These are phyloP conservation scores for Firmiana major DNA, from an alignment of 345 rosid genomes.

Conservation along the genomic window DNA sequence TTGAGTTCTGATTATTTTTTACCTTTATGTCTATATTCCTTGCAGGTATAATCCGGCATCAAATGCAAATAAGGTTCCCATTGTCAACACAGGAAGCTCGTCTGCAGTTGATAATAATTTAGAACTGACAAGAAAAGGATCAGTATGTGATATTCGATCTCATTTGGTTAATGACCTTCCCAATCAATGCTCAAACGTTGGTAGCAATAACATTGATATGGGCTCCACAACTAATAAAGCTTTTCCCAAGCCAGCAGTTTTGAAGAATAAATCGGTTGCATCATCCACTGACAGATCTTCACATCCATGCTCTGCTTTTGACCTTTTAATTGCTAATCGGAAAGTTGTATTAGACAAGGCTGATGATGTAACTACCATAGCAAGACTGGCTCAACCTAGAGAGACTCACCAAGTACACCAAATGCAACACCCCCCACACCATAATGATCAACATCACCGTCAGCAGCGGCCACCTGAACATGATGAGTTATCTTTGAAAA, in stretches of 20 bases:
- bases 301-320: constrained; percentile 28
- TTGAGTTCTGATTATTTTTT: constrained; percentile 4
- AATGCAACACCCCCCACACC: constrained; percentile 16
- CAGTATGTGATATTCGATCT: constrained; percentile 21
- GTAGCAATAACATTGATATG: constrained; percentile 47
- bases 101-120: constrained; percentile 23
- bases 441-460: constrained; percentile 20
- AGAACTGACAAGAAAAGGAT: constrained; percentile 26
- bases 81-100: constrained; percentile 28
- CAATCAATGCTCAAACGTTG: constrained; percentile 39
- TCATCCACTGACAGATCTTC: constrained; percentile 32
- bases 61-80: constrained; percentile 28
- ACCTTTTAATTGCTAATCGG: constrained; percentile 12
- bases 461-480: constrained; percentile 28
- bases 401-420: constrained; percentile 23
- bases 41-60: constrained; percentile 45
- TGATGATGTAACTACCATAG: constrained; percentile 21
- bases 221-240: constrained; percentile 42
- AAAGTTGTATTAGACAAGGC: constrained; percentile 26
- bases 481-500: constrained; percentile 24
- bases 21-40: not conserved
- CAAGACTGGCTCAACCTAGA: constrained; percentile 23
- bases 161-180: constrained; percentile 34
- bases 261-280: constrained; percentile 33
- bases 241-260: constrained; percentile 25